Evolutionary conservation across 176 grass and related monocot genomes (phyloP), one percentile per base, ranked within the genome.

Genomic region (Calamus simplicifolius): DNA sequence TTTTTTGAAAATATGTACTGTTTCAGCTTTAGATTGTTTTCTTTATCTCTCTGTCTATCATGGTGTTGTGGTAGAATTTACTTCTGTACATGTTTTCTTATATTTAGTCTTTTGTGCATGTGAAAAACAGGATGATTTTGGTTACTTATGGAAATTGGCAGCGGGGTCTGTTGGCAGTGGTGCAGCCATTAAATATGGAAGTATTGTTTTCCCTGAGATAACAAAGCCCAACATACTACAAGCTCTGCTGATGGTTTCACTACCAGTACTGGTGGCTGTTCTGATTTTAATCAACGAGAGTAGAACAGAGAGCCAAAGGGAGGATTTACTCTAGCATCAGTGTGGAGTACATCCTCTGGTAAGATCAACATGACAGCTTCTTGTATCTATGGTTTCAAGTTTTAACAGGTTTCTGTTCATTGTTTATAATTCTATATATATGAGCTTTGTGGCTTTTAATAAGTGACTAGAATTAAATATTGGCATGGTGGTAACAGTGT

Each of bases 101-200:
- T 1, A 23, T 23, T 23, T 23, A 23, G 21, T 23, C 21, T 68
- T 26, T 51, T 43, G 35, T 10, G 8, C 0, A 0, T 57, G 27
- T 64, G 5, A 7, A 69, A 28, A 30, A 52, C 27, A 97, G 92
- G 78, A 78, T 48, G 87, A 97, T 62, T 63, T 81, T 0, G 30
- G 64, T 16, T 97, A 85, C 19, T 71, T 97, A 0, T 75, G 62
- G 77, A 96, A 83, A 69, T 19, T 90, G 59, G 69, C 78, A 25
- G 65, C 82, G 58, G 87, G 92, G 27, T 87, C 92, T 13, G 16
- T 97, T 17, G 81, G 75, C 27, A 84, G 92, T 25, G 83, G 83
- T 0, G 82, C 87, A 18, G 83, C 79, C 14, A 43, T 90, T 2
- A 97, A 97, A 60, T 96, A 96, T 54, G 86, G 91, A 25, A 96